These are phyloP conservation scores for Trichosanthes cucumerina DNA, from an alignment of 306 rosid species.

Conservation along the genomic window DNA sequence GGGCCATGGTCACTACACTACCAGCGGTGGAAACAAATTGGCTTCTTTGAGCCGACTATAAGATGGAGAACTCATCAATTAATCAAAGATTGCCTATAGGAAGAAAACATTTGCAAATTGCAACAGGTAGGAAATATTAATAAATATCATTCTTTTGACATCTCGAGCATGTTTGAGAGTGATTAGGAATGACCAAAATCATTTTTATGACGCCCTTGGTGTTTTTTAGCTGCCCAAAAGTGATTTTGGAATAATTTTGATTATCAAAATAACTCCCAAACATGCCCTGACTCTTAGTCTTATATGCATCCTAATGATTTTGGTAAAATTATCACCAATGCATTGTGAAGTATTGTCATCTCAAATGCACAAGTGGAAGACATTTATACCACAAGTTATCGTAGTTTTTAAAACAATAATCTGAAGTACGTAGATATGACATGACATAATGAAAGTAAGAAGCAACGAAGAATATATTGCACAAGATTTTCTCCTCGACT, in stretches of 20 bases:
- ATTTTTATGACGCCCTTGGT: too few relatives aligned
- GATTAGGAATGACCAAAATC: too few relatives aligned
- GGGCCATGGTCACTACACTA: slow-evolving; percentile 60
- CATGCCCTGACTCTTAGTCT: not conserved
- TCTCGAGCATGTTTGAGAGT: too few relatives aligned
- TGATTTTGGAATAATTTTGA: too few relatives aligned
- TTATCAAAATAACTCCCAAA: too few relatives aligned
- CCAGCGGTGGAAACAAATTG: slow-evolving; percentile 60
- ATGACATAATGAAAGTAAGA: not conserved
- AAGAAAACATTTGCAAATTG: not conserved
- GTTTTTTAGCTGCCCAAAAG: too few relatives aligned
- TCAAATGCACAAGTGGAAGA: not conserved
- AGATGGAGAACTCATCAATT: not conserved
- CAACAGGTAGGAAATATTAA: not conserved
- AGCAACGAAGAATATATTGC: not conserved
- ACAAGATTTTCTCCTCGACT: slow-evolving; percentile 28
- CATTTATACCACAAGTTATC: not conserved
- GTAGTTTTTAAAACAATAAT: not conserved
- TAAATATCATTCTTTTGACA: not conserved
- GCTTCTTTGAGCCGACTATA: slow-evolving; percentile 28
- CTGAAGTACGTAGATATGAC: not conserved
- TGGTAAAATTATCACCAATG: not conserved
- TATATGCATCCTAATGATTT: not conserved
- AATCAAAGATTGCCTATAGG: not conserved
- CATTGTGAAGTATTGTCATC: not conserved